Conservation (phyloP, 2,329 filamentous ascomycete genomes). For the Aspergillus aculeatinus region DNA sequence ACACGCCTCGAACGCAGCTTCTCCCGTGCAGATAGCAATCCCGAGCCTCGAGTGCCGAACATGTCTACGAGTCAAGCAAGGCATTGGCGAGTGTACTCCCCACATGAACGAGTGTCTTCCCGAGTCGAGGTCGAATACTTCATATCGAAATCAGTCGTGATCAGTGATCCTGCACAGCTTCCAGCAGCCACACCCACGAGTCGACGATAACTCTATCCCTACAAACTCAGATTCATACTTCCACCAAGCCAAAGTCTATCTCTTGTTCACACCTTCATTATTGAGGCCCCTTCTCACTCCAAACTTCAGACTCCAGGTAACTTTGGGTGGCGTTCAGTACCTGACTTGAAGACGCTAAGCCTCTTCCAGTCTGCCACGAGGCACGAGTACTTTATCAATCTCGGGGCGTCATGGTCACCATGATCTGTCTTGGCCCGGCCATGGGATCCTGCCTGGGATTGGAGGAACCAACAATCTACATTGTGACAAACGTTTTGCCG, state of each 20-base stretch:
- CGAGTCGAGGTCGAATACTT: not conserved
- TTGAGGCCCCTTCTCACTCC: not conserved
- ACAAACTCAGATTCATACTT: not conserved
- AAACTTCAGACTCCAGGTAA: not conserved
- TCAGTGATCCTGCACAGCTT: no score
- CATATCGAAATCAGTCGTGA: not conserved
- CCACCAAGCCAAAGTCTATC: not conserved
- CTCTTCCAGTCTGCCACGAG: not conserved
- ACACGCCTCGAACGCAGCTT: no score
- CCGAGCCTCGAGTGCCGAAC: no score
- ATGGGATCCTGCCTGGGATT: not conserved
- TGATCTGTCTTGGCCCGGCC: not conserved
- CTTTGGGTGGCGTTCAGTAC: not conserved
- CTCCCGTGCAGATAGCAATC: no score
- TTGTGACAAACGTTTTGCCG: not conserved
- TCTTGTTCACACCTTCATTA: not conserved
- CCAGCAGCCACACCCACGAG: no score
- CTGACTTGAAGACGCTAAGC: not conserved
- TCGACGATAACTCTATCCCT: not conserved
- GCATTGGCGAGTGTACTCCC: no score
- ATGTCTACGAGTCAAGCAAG: no score
- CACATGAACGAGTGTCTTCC: no score
- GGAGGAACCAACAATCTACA: not conserved
- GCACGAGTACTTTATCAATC: not conserved
- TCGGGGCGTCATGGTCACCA: not conserved